Evolutionary conservation across 352 stramenopile species (phyloP).

Genomic region (Phytopythium aichiense): DNA sequence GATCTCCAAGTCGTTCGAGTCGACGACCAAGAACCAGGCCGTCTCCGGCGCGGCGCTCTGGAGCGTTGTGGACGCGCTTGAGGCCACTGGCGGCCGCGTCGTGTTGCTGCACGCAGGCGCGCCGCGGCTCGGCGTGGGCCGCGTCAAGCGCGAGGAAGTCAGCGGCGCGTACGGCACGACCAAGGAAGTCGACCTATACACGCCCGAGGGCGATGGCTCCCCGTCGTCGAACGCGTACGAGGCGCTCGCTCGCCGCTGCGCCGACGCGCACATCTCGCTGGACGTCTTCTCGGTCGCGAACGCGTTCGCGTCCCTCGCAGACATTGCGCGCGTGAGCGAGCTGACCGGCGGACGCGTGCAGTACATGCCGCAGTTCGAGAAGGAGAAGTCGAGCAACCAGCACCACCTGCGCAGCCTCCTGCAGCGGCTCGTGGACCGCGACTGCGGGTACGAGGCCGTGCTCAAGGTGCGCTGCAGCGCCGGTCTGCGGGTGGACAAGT

Average conservation of each 20-base stretch:
- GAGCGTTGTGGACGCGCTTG: constrained; percentile 73
- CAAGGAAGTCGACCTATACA: constrained; percentile 85
- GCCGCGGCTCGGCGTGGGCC: constrained; percentile 68
- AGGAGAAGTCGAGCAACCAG: constrained; percentile 75
- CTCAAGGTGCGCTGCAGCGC: constrained; percentile 86
- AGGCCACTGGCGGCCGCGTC: constrained; percentile 54
- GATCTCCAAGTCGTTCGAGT: constrained; percentile 65
- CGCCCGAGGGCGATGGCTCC: constrained; percentile 42
- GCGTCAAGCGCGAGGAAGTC: constrained; percentile 76
- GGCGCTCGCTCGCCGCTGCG: constrained; percentile 55
- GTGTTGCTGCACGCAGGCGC: constrained; percentile 75
- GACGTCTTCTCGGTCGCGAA: constrained; percentile 86
- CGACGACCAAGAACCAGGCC: constrained; percentile 70
- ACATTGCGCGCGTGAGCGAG: constrained; percentile 76
- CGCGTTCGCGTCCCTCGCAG: constrained; percentile 75
- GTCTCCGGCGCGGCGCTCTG: constrained; percentile 72
- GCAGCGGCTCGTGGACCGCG: constrained; percentile 64
- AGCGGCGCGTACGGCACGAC: constrained; percentile 79
- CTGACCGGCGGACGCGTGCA: constrained; percentile 82
- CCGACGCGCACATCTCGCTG: constrained; percentile 76
- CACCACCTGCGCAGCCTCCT: constrained; percentile 76
- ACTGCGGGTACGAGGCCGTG: constrained; percentile 83
- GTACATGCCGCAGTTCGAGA: constrained; percentile 87
- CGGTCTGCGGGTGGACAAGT: constrained; percentile 82
- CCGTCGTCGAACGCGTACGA: constrained; percentile 52